Evolutionary conservation across 2,329 filamentous ascomycete species (phyloP), one percentile per base, ranked within the genome.

Genomic region (Ceratocystis diversiconidia): DNA sequence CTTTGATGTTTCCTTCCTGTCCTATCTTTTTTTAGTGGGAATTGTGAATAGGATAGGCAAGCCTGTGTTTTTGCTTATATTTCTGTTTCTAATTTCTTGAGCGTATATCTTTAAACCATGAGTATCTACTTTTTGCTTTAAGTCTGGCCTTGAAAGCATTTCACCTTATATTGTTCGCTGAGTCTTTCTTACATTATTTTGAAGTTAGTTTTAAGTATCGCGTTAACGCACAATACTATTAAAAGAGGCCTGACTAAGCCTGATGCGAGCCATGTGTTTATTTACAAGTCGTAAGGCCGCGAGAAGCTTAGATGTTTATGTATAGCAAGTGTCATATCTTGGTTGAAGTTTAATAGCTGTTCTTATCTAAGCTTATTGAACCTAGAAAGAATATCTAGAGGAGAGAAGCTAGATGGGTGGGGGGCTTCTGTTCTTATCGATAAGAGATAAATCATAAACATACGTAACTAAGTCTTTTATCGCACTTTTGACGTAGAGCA

Each of bases 391-490:
- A 41, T 5, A 36, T 12, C 36, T 41, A 41, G 36, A 15, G 36
- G 5, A 41, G 3, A 4, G 10, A 41, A 41, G 36, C 12, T 41
- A 12, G 1, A 15, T 15, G 10, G 55, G 61, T 62, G 62, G 61
- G 65, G 62, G 66, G 61, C 15, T 25, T 52, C 30, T 61, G n/a
- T 2, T 36, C 17, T 64, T 64, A 64, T 64, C 62, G 62, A 64
- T 64, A 64, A 64, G 62, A 19, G 19, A 64, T 55, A 50, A 36
- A 30, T 30, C 28, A 41, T 32, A 17, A 28, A 62, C 41, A 43
- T 36, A 41, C 36, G n/a, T 22, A n/a, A 48, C 15, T 28, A 7
- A 46, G 10, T 30, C 61, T 48, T 62, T 62, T 25, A 19, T 48
- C n/a, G 19, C 15, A 28, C 28, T 36, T 48, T 8, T 62, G 22